phyloP scores from a whole-genome alignment of 805 yeast genomes.

The Cyberlindnera japonica region DNA sequence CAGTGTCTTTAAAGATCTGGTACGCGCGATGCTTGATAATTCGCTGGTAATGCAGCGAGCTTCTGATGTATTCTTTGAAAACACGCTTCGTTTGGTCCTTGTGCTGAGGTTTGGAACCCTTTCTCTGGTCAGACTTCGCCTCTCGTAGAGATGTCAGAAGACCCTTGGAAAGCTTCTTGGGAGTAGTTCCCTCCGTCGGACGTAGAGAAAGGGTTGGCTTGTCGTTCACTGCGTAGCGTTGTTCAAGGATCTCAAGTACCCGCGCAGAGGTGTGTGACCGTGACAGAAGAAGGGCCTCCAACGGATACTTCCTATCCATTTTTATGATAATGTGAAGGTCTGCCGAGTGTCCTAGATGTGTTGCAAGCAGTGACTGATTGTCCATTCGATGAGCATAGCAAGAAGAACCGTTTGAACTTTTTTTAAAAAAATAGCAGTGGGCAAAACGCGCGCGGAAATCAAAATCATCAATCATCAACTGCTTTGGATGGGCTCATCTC shows the following conservation, averaged over 20 bases:
- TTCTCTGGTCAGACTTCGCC: conserved; percentile 13
- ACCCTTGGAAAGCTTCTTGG: conserved; percentile 20
- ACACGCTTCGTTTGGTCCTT: conserved; percentile 29
- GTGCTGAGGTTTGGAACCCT: conserved; percentile 17
- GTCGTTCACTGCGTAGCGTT: conserved; percentile 31
- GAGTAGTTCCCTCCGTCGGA: conserved; percentile 29
- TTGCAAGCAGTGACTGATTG: not conserved
- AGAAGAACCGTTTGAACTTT: no score
- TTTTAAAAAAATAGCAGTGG: no score
- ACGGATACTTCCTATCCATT: conserved; percentile 26
- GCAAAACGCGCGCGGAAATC: no score
- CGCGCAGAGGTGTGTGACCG: conserved; percentile 20
- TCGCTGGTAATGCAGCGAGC: conserved; percentile 22
- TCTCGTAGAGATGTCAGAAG: conserved; percentile 15
- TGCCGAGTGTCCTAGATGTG: not conserved
- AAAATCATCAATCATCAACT: no score
- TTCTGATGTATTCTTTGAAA: conserved; percentile 27
- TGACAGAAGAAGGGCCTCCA: conserved; percentile 21
- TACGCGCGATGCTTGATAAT: conserved; percentile 28
- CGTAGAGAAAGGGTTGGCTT: conserved; percentile 28
- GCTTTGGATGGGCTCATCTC: no score
- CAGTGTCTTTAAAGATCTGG: conserved; percentile 1
- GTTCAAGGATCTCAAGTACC: conserved; percentile 32
- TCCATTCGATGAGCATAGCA: not conserved
- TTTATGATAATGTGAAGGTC: not conserved